phyloP scores from a whole-genome alignment of 306 rosid species.

The Albizia julibrissin region DNA sequence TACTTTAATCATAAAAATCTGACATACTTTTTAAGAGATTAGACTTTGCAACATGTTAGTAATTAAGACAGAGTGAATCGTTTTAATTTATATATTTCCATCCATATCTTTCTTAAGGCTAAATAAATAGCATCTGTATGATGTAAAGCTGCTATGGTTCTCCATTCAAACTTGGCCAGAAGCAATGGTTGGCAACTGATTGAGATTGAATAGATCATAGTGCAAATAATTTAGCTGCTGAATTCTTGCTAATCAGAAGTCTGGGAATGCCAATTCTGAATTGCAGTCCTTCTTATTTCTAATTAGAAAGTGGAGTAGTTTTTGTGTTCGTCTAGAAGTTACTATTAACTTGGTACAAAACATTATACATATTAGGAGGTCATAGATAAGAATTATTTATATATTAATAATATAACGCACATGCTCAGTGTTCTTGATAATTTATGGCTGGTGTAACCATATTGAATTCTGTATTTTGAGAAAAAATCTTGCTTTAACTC shows the following conservation, averaged over 20 bases:
- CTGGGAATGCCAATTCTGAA: constrained; percentile 7
- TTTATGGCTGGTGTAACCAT: neutral
- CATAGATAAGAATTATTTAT: neutral
- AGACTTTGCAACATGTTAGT: neutral
- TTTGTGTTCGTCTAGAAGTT: neutral
- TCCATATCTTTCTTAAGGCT: neutral
- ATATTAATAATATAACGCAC: constrained; percentile 1
- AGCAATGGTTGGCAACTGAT: neutral
- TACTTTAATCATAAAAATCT: neutral
- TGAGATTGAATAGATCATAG: neutral
- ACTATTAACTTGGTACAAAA: neutral
- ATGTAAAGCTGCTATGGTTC: neutral
- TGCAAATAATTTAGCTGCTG: constrained; percentile 4
- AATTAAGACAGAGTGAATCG: neutral
- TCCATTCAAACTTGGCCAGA: neutral
- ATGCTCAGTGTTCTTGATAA: neutral
- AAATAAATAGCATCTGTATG: neutral
- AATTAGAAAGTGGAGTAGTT: constrained; percentile 16
- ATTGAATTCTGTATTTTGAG: constrained; percentile 1
- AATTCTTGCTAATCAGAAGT: constrained; percentile 1
- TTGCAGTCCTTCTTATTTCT: neutral
- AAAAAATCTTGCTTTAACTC: neutral
- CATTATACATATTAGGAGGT: constrained; percentile 6
- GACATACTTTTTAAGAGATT: neutral
- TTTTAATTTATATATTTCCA: neutral